These are phyloP conservation scores for Yueomyces sp. DNA, from an alignment of 1,139 yeast genomes.

Conservation along the genomic window DNA sequence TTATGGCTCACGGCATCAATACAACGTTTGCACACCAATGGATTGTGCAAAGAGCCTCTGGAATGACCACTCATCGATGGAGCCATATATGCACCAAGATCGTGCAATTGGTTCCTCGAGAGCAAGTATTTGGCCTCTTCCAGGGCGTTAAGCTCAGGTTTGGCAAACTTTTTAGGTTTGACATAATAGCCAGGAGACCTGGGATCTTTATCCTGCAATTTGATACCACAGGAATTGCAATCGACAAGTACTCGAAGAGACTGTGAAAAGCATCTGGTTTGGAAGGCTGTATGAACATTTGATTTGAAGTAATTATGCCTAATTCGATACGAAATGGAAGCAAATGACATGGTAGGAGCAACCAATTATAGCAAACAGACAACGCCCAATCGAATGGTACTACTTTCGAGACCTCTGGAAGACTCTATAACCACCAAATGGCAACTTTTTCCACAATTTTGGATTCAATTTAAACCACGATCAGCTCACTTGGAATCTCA, in stretches of 20 bases:
- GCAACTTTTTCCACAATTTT: too few species aligned
- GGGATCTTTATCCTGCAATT: slow-evolving; percentile 31
- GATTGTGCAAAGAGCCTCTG: slow-evolving; percentile 1
- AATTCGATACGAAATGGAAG: too few species aligned
- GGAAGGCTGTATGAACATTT: too few species aligned
- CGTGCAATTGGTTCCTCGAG: slow-evolving; percentile 20
- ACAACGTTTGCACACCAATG: slow-evolving; percentile 40
- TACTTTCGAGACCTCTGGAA: too few species aligned
- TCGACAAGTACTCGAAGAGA: slow-evolving; percentile 2
- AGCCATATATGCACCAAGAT: slow-evolving; percentile 3
- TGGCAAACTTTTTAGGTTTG: slow-evolving; percentile 12
- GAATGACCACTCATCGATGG: slow-evolving; percentile 8
- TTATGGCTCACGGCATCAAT: slow-evolving; percentile 37
- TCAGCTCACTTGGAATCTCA: too few species aligned
- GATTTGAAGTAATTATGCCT: too few species aligned
- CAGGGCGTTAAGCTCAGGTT: slow-evolving; percentile 7
- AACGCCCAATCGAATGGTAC: too few species aligned
- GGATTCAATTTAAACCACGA: too few species aligned
- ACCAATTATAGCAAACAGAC: too few species aligned
- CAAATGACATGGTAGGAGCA: too few species aligned
- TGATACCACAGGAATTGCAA: slow-evolving; percentile 40
- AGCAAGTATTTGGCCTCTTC: slow-evolving; percentile 15
- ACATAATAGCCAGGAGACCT: slow-evolving; percentile 32
- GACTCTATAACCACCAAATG: too few species aligned
- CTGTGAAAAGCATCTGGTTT: too few species aligned